Conservation (phyloP, 2,329 filamentous ascomycete species). For the Epichloe typhina region DNA sequence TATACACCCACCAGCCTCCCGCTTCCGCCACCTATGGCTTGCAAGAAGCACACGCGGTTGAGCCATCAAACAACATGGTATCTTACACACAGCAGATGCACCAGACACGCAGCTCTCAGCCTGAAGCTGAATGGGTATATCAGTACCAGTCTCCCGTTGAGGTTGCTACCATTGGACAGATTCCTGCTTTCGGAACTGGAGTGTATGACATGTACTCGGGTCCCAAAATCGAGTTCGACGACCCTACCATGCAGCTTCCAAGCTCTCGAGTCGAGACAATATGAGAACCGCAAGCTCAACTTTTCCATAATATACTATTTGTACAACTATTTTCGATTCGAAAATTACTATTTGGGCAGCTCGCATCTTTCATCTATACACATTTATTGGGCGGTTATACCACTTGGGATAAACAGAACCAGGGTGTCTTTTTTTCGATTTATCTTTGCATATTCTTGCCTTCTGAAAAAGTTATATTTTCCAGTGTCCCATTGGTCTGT, state of each 20-base stretch:
- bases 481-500: no score
- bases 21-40: conserved; percentile 35
- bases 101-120: conserved; percentile 27
- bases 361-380: conserved; percentile 2
- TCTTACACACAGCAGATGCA: conserved; percentile 30
- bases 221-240: conserved; percentile 44
- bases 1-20: conserved; percentile 43
- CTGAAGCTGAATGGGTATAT: conserved; percentile 39
- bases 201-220: conserved; percentile 38
- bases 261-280: conserved; percentile 44
- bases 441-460: not conserved
- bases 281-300: conserved; percentile 3
- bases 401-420: conserved; percentile 18
- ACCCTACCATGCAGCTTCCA: conserved; percentile 45
- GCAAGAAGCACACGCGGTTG: conserved; percentile 33
- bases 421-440: conserved; percentile 5
- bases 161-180: conserved; percentile 38
- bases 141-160: conserved; percentile 45
- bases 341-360: not conserved
- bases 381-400: conserved; percentile 16
- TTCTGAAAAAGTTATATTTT: no score
- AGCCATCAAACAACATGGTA: conserved; percentile 28
- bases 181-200: conserved; percentile 35
- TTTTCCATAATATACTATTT: not conserved
- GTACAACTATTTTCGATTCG: not conserved